Evolutionary conservation across 2,329 filamentous ascomycete genomes (phyloP).

Genomic region (Plectosphaerella cucumerina): DNA sequence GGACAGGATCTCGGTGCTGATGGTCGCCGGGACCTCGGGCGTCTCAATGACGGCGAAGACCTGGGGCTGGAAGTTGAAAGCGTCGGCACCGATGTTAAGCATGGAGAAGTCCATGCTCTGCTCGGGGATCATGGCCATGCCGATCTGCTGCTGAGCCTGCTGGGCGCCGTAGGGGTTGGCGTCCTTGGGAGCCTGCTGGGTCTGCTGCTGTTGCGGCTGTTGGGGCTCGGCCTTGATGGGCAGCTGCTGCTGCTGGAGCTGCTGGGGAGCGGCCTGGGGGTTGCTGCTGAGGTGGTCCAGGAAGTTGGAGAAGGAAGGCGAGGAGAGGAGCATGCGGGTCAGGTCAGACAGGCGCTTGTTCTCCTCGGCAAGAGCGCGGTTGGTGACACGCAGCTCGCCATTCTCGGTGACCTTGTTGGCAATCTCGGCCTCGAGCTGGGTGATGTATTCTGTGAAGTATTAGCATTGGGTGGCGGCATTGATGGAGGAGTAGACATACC

Average conservation of each 20-base stretch:
- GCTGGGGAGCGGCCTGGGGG: slow-evolving; percentile 33
- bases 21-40: slow-evolving; percentile 56
- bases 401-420: slow-evolving; percentile 79
- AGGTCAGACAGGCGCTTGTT: slow-evolving; percentile 76
- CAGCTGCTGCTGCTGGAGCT: slow-evolving; percentile 2
- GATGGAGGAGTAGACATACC: slow-evolving; percentile 54
- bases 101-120: slow-evolving; percentile 70
- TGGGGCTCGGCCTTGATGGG: slow-evolving; percentile 10
- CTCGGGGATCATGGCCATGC: slow-evolving; percentile 81
- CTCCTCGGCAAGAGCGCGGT: slow-evolving; percentile 77
- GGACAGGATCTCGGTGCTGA: slow-evolving; percentile 61
- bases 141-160: slow-evolving; percentile 62
- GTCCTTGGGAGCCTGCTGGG: slow-evolving; percentile 58
- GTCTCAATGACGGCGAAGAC: slow-evolving; percentile 72
- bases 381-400: slow-evolving; percentile 74
- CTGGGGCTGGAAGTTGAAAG: slow-evolving; percentile 61
- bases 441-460: slow-evolving; percentile 76
- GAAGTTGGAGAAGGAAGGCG: slow-evolving; percentile 77
- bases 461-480: slow-evolving; percentile 4
- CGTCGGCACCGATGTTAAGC: slow-evolving; percentile 54
- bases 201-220: slow-evolving; percentile 33
- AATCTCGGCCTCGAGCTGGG: slow-evolving; percentile 87
- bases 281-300: slow-evolving; percentile 66
- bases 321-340: slow-evolving; percentile 76
- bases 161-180: slow-evolving; percentile 55